Evolutionary conservation across 441 rosid genomes (phyloP), one percentile per base, ranked within the genome.

Genomic region (Erodium texanum): DNA sequence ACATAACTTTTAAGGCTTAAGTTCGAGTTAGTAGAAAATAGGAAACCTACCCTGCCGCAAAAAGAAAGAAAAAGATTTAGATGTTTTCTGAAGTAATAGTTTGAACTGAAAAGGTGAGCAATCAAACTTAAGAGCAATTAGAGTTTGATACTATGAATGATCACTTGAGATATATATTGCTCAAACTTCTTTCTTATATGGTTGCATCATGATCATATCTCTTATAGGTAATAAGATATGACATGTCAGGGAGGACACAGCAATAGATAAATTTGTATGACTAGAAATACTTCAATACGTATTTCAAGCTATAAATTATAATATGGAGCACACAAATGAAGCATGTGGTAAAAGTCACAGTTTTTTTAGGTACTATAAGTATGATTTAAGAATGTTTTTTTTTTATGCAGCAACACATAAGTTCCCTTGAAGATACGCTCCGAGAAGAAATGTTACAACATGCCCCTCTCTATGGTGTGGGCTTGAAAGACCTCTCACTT

Each of bases 381-480:
- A 19, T 54, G 61, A 19, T 9, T 7, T 54, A 18, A 19, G 61
- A 54, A 54, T 54, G 24, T 54, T 19, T 18, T 12, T 12, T 56
- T 56, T 12, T 56, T 2, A 56, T 56, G 62, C 62, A 56, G 62
- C 62, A 56, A 19, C 62, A 56, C 19, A 19, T 56, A 56, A 56
- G 62, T 56, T 56, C 62, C 11, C 62, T 56, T 56, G 62, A 56
- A 56, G 24, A 19, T 19, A 6, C 24, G 8, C 62, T 56, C 23
- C 24, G 23, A 56, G 62, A 56, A 56, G 62, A 56, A 56, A 56
- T 56, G 62, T 56, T 56, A 8, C 62, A 56, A 56, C 62, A 56
- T 19, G 62, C 62, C 7, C 62, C 62, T 56, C 62, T 56, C 62
- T 56, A 56, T 56, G 62, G 62, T 19, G 62, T 56, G 11, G 62